Evolutionary conservation across 345 rosid genomes (phyloP), one percentile per base, ranked within the genome.

Genomic region (Salix exigua): DNA sequence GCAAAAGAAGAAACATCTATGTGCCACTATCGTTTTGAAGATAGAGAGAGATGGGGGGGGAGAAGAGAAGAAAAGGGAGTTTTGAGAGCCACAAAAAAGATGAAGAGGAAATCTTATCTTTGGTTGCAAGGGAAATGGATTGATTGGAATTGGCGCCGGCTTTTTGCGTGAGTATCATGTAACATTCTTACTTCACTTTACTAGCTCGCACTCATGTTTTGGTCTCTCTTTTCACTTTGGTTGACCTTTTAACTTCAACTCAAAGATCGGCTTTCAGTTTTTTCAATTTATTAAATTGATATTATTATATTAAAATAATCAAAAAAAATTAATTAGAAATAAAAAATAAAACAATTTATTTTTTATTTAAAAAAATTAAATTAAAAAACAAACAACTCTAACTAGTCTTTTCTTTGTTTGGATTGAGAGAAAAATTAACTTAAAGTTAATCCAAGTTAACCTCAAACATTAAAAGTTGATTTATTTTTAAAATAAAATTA

Each of bases 101-200:
- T 5, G 21, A 64, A 72, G 35, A 12, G 38, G 42, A 10, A 25
- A 21, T 38, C 67, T 69, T 38, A 85, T 81, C 92, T 85, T 84
- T 0, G 26, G 13, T 42, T 42, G 1, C 28, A 11, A n/a, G 23
- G 63, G 28, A 58, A 58, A 2, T 58, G 63, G 63, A 85, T 87
- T 71, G 83, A 82, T 80, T 83, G 78, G 80, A 84, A 78, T 78
- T 85, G 80, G 71, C 75, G 80, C 80, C 75, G 71, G 50, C 80
- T 71, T 65, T 58, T 23, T 58, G 63, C 12, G 78, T 8, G 30
- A 13, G 18, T 66, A 3, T 42, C 46, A 82, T 64, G 5, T 19
- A 38, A 42, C 13, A 42, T 42, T 42, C 46, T 42, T 42, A 42
- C 46, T 40, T 2, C 46, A 11, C 17, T 18, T 55, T 31, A 3